Evolutionary conservation across 441 rosid genomes (phyloP), one percentile per base, ranked within the genome.

Genomic region (Pelargonium citronellum): DNA sequence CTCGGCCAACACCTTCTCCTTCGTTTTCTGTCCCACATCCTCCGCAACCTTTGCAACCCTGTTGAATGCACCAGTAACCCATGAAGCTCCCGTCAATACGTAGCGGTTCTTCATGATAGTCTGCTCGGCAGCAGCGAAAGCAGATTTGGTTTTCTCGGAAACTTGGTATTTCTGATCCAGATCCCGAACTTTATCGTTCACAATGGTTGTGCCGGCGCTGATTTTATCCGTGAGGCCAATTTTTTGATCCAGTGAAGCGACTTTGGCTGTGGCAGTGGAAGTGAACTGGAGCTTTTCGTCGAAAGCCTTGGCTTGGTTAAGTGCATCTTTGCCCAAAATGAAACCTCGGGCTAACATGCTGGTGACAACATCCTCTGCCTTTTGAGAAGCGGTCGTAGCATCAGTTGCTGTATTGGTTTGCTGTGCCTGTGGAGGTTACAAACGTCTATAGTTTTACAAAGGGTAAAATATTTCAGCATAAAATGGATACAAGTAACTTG

Each of bases 41-140:
- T 74, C 79, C 2, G 79, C 73, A 16, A 71, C 79, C 68, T 71
- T 71, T 34, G 70, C 16, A 30, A 67, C 75, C 72, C 27, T 71
- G 47, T 20, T 67, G 68, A 75, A 71, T 4, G 75, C 71, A 53
- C 79, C 79, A n/a, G 69, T 71, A 13, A 75, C 79, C 79, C 79
- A 75, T 9, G 75, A 71, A 68, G 72, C 66, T 55, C 79, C 79
- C 13, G 79, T 71, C 57, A 71, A 60, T 55, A 86, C 83, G 46
- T 84, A 85, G 55, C 87, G 86, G 74, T 88, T 88, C 84, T 86
- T 82, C 92, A 88, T 84, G 72, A 88, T 74, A 9, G 86, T 79
- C 78, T 88, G 89, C 79, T 84, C 92, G 0, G 90, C 92, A 67
- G 83, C 75, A 10, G 78, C 68, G 12, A 70, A 75, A 58, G 78